Conservation (phyloP, 2,329 filamentous ascomycete genomes). For the Exophiala sp. region DNA sequence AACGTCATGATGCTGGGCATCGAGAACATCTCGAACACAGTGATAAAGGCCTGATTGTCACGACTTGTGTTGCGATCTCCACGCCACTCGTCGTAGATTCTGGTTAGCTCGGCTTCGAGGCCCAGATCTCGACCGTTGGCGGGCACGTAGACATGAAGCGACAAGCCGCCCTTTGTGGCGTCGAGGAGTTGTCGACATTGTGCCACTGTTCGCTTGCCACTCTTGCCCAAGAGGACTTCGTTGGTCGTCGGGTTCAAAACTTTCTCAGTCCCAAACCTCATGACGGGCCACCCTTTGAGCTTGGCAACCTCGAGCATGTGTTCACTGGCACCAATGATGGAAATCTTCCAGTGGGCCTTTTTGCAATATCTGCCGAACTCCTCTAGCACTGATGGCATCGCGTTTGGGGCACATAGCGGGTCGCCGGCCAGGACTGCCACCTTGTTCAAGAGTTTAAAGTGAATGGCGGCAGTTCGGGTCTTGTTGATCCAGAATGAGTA, state of each 20-base stretch:
- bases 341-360: slow-evolving; percentile 31
- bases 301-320: slow-evolving; percentile 33
- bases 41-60: slow-evolving; percentile 39
- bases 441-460: slow-evolving; percentile 38
- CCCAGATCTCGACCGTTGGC: slow-evolving; percentile 29
- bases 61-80: slow-evolving; percentile 32
- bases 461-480: slow-evolving; percentile 34
- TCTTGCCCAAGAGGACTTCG: slow-evolving; percentile 35
- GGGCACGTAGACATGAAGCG: slow-evolving; percentile 37
- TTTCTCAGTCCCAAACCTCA: slow-evolving; percentile 39
- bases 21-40: slow-evolving; percentile 40
- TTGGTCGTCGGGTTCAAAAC: slow-evolving; percentile 42
- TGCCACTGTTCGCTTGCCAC: slow-evolving; percentile 37
- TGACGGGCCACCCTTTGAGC: slow-evolving; percentile 33
- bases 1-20: slow-evolving; percentile 40
- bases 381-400: slow-evolving; percentile 31
- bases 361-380: slow-evolving; percentile 37
- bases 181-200: slow-evolving; percentile 38
- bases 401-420: slow-evolving; percentile 34
- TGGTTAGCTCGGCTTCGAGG: slow-evolving; percentile 34
- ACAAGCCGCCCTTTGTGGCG: slow-evolving; percentile 34
- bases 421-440: slow-evolving; percentile 40
- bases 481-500: slow-evolving; percentile 41
- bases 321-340: slow-evolving; percentile 38
- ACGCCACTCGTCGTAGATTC: slow-evolving; percentile 40